Conservation (phyloP, 2,329 filamentous ascomycete species). For the Trichoderma gracile region DNA sequence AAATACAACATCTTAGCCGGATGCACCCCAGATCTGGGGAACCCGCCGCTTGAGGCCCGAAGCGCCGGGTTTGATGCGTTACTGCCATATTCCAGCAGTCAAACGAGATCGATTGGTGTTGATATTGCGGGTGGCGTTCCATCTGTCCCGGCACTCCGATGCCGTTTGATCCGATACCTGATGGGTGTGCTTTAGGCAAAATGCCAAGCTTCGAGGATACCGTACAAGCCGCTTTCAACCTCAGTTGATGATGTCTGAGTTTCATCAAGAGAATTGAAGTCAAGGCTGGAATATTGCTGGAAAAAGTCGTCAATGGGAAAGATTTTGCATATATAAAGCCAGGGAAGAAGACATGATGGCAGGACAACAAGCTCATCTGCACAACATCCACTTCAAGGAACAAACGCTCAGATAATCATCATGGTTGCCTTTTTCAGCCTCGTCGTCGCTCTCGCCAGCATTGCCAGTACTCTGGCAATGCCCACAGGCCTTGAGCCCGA, state of each 20-base stretch:
- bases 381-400: background rate
- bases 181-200: conserved; percentile 11
- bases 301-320: background rate
- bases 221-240: background rate
- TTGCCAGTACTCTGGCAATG: conserved; percentile 1
- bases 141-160: conserved; percentile 8
- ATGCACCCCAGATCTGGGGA: conserved; percentile 21
- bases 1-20: conserved; percentile 19
- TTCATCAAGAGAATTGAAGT: background rate
- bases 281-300: background rate
- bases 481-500: conserved; percentile 1
- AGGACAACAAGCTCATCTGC: background rate
- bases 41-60: background rate
- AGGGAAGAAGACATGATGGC: background rate
- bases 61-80: background rate
- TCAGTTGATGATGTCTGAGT: background rate
- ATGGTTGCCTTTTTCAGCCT: conserved; percentile 15
- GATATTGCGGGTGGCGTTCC: background rate
- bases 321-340: background rate
- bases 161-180: conserved; percentile 18
- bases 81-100: background rate
- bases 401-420: background rate
- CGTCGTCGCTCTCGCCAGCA: background rate
- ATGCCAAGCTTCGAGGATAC: conserved; percentile 2
- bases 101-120: background rate